Base-by-base conservation (phyloP, 83 land plant species). In the Picea abies region DNA sequence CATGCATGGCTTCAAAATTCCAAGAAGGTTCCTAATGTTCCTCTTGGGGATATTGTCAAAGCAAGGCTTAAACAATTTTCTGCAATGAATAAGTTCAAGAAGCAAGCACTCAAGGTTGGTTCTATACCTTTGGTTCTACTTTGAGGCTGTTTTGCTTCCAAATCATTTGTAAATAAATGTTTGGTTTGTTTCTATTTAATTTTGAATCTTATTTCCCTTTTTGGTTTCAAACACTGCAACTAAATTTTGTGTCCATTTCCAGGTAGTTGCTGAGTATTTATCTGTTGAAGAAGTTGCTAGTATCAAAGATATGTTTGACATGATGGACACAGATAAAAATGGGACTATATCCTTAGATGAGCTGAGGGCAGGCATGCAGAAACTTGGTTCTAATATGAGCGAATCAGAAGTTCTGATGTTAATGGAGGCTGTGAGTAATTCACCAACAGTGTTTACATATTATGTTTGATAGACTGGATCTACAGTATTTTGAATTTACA, bases 1-100 rank as follows among this genome's bases (percentile, higher is more conserved):
- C 93, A 92, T 87, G 86, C 89, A 12, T 92, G 94, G 94, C 81
- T 92, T 78, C 93, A 90, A 41, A 89, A 92, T 80, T 79, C 88
- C 64, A 87, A 89, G 78, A 92, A 91, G 67, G 94, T 89, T 61
- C 87, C 93, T 61, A 91, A 92, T 84, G 91, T 92, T 41, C 63
- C 85, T 35, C 87, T 91, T 23, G 93, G 91, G 32, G 94, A 91
- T 76, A 86, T 83, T 20, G 93, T 92, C 20, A 81, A 79, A 67
- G 89, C 91, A 82, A 86, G 93, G 80, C 89, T 89, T 66, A 89
- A 89, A 75, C 93, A 91, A 78, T 91, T 92, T 60, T 92, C 94
- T 64, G 81, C 87, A 69, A 88, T 92, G 94, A 92, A 91, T 83
- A 91, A 91, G 79, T 87, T 92, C 72, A 92, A 92, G 76, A 88